Evolutionary conservation across 2,329 filamentous ascomycete genomes (phyloP), one percentile per base, ranked within the genome.

Genomic region (Sporothrix humicola): DNA sequence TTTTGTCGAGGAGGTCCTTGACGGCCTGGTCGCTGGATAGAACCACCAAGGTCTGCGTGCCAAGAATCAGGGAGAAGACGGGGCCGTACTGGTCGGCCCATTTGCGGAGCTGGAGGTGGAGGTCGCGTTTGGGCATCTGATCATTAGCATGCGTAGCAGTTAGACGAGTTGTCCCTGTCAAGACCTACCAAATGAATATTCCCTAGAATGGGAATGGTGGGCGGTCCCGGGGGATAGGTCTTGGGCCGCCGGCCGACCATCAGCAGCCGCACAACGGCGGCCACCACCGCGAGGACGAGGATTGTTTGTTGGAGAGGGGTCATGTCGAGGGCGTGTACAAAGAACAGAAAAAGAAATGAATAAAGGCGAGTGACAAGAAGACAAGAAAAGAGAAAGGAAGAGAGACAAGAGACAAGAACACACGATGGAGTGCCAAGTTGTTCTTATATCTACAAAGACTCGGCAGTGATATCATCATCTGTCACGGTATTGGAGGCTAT

Each of bases 51-150:
- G 81, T 79, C 56, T 84, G 82, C 0, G 84, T 84, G 0, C 87
- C 87, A 0, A 88, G 79, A 0, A 87, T 85, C 2, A 88, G 79
- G 0, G 83, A 85, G 77, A 86, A 88, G 0, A 89, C 77, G 0
- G 86, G 85, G 0, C 86, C 80, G 59, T 88, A 88, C 76, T 87
- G 80, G 6, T 83, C 76, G 0, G 86, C 85, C 87, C 87, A 88
- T 77, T 85, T 84, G 52, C 85, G 78, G 71, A 87, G 87, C 71
- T 87, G 84, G 0, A 85, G 75, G 72, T 87, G 83, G 26, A 58
- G 12, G 23, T 74, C 69, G 4, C 69, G 59, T 4, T 23, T 42
- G 13, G 73, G 73, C 61, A 74, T 69, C 73, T 31, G 31, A 31
- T 5, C 3, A 5, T 31, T 5, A 31, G 31, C 5, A 31, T 31